Evolutionary conservation across 2,329 filamentous ascomycete species (phyloP).

Genomic region (Fusarium transvaalense): DNA sequence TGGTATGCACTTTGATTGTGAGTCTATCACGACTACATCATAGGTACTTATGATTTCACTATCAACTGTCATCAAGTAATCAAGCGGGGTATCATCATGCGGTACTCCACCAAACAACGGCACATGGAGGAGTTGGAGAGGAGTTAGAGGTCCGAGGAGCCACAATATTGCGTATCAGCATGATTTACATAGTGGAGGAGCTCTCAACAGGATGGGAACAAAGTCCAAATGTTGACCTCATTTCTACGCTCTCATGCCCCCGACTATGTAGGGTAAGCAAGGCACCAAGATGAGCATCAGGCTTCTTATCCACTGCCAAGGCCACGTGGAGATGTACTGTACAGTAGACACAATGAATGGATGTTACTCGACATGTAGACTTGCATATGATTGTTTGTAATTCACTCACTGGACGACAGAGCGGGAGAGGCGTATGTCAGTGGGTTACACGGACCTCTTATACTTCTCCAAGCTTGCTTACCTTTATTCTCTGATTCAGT

Average conservation of each 20-base stretch:
- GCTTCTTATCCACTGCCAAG: slow-evolving; percentile 40
- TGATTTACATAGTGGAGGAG: neutral
- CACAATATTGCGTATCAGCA: neutral
- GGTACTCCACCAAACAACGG: slow-evolving; percentile 6
- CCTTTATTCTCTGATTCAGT: neutral
- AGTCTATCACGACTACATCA: too few species aligned
- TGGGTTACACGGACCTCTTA: neutral
- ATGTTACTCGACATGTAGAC: slow-evolving; percentile 9
- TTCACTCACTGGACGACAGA: slow-evolving; percentile 22
- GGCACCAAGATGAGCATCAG: neutral
- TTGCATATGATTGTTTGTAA: slow-evolving; percentile 12
- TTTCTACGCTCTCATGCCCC: neutral
- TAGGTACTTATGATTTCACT: neutral
- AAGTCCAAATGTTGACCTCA: neutral
- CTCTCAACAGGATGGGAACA: neutral
- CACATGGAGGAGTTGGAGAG: slow-evolving; percentile 2
- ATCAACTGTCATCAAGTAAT: neutral
- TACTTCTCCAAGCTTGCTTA: slow-evolving; percentile 20
- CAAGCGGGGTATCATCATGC: neutral
- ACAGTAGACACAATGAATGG: neutral
- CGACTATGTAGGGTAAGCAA: slow-evolving; percentile 11
- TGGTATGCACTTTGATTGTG: neutral
- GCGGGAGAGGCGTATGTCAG: slow-evolving; percentile 35
- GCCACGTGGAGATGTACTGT: slow-evolving; percentile 41
- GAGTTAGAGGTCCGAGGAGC: slow-evolving; percentile 20